A percentile compares a stretch with the other conserved stretches of the same genome.
Conservation (phyloP, 2,329 filamentous ascomycete species). For the Mariannaea sp. region DNA sequence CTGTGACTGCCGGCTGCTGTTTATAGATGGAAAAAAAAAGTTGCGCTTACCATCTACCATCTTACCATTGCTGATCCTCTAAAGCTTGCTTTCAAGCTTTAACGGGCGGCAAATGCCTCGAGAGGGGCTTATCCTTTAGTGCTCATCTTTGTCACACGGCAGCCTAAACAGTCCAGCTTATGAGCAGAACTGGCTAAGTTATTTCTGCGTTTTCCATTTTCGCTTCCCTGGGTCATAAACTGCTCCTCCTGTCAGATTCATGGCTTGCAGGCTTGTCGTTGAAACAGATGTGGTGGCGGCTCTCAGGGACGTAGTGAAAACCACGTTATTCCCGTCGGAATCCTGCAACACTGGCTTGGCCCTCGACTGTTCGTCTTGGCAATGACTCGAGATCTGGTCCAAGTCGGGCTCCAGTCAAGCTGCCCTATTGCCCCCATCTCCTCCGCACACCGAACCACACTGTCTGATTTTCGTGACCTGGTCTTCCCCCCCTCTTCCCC, state of each 20-base stretch:
- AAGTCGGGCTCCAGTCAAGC: background rate
- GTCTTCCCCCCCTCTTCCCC: slow-evolving; percentile 6
- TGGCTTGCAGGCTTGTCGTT: background rate
- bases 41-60: too few relatives aligned
- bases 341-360: too few relatives aligned
- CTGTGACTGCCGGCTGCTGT: too few relatives aligned
- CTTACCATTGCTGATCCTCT: slow-evolving; percentile 8
- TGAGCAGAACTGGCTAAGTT: too few relatives aligned
- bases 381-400: background rate
- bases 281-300: background rate
- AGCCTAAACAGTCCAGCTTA: too few relatives aligned
- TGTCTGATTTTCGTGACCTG: slow-evolving; percentile 20
- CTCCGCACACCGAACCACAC: background rate
- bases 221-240: too few relatives aligned
- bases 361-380: too few relatives aligned
- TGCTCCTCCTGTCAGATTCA: too few relatives aligned
- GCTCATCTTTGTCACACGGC: slow-evolving; percentile 19
- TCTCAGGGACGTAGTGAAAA: background rate
- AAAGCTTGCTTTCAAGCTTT: background rate
- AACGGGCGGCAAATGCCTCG: background rate
- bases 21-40: too few relatives aligned
- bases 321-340: background rate
- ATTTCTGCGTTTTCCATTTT: too few relatives aligned
- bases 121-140: too few relatives aligned
- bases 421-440: background rate